Evolutionary conservation across 108 stramenopile genomes (phyloP), one percentile per base, ranked within the genome.

Genomic region (Ochromonas danica): DNA sequence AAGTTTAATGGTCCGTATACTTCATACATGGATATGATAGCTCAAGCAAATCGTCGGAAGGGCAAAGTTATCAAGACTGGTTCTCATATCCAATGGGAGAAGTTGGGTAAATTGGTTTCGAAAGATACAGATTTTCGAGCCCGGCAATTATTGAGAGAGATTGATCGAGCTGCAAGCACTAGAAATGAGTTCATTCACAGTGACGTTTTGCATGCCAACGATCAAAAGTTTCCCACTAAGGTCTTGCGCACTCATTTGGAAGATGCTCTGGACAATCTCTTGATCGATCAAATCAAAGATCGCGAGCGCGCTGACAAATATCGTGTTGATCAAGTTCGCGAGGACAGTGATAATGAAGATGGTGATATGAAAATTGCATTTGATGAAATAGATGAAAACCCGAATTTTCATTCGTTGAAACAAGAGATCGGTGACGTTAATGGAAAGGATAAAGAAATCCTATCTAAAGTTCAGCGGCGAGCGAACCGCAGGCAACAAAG

Each of bases 191-290:
- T n/a, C 25, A 84, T 90, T 71, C 83, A 85, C n/a, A 79, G 83
- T 30, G 39, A 70, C 14, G 71, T 86, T 1, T 41, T 90, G n/a
- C 88, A 89, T 77, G 83, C 61, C 63, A 28, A 67, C 10, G 63
- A 67, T 36, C 63, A 67, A 36, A 79, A 82, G 22, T 90, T 85
- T 40, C 83, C 81, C 2, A 88, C 87, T 14, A 60, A 43, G 31
- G 81, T 82, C 22, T 79, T 90, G 36, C 85, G 87, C 1, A 30
- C 84, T 40, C 86, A 90, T 75, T 79, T 90, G 6, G 87, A 89
- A 67, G 71, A 80, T 22, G 88, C 87, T 82, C 77, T 90, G 1
- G 88, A 89, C 62, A 51, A 78, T 0, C 39, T 89, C 0, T 84
- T 90, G 25, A 45, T 65, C 39, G 81, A 84, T 42, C 88, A 89